Conservation (phyloP, 164 flowering plant species). For the Chloranthus sessilifolius region DNA sequence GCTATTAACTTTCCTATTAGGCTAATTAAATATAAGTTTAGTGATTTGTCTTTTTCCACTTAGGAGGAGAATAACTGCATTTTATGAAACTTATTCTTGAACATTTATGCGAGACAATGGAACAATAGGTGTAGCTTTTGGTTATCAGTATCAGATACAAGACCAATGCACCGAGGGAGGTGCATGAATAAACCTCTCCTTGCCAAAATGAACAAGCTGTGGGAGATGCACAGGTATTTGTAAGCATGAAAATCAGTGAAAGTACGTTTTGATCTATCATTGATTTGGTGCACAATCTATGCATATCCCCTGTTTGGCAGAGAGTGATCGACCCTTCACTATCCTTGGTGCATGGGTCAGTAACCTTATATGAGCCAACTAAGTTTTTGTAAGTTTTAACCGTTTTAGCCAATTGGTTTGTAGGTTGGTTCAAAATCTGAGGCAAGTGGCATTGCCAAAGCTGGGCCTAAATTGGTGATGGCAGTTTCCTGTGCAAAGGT, state of each 20-base stretch:
- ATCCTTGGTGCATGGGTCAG: too few species aligned
- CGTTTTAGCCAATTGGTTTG: slow-evolving; percentile 6
- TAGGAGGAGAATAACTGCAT: not conserved
- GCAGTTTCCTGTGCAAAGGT: slow-evolving; percentile 99
- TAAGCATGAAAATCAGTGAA: too few species aligned
- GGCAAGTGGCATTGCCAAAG: slow-evolving; percentile 95
- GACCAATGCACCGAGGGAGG: too few species aligned
- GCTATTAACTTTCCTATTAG: not conserved
- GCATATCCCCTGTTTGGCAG: too few species aligned
- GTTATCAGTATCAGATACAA: too few species aligned
- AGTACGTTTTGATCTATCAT: too few species aligned
- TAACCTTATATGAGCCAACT: too few species aligned
- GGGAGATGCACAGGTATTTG: too few species aligned
- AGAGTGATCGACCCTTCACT: too few species aligned
- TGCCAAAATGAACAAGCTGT: too few species aligned
- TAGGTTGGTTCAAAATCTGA: slow-evolving; percentile 98
- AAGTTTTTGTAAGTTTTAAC: not conserved
- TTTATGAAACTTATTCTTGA: not conserved
- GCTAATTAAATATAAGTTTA: not conserved
- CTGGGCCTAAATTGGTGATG: slow-evolving; percentile 99
- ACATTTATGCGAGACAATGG: slow-evolving; percentile 1
- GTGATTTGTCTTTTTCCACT: not conserved
- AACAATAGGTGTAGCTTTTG: not conserved
- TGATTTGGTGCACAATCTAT: too few species aligned
- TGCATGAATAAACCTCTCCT: too few species aligned